Evolutionary conservation across 139 green algal genomes (phyloP).

Genomic region (Picochlorum costavermella): DNA sequence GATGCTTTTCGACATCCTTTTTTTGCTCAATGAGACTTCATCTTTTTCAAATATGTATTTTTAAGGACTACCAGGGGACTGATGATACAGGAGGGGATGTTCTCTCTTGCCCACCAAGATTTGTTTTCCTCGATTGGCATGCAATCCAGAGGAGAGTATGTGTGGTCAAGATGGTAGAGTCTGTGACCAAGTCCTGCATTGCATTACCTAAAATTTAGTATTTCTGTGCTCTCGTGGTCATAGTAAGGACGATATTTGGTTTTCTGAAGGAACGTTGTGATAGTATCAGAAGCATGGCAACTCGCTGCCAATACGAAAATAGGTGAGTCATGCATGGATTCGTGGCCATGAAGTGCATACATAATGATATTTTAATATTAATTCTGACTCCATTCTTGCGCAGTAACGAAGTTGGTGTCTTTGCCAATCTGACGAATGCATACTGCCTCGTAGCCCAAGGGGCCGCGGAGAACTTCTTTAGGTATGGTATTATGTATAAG

Average conservation of each 20-base stretch:
- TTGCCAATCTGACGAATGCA: conserved; percentile 89
- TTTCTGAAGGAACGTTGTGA: not conserved
- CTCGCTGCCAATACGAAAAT: conserved; percentile 88
- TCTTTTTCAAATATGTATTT: too few relatives aligned
- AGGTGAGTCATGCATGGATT: not conserved
- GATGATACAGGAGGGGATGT: too few relatives aligned
- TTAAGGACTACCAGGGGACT: too few relatives aligned
- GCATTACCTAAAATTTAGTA: too few relatives aligned
- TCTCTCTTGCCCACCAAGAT: too few relatives aligned
- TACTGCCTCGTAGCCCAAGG: conserved; percentile 89
- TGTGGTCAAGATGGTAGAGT: too few relatives aligned
- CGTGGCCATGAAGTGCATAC: not conserved
- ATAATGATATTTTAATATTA: not conserved
- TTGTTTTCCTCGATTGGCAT: too few relatives aligned
- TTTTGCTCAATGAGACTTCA: too few relatives aligned
- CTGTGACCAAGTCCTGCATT: too few relatives aligned
- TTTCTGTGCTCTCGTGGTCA: too few relatives aligned
- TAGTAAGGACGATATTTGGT: not conserved
- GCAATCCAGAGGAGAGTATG: too few relatives aligned
- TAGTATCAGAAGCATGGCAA: conserved; percentile 43
- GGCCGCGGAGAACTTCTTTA: conserved; percentile 96
- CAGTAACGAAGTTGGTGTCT: conserved; percentile 94
- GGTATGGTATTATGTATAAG: conserved; percentile 24
- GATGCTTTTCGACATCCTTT: too few relatives aligned
- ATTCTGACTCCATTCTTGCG: not conserved